phyloP scores from a whole-genome alignment of 257 asterid genomes.

The Solanum tacnaense region DNA sequence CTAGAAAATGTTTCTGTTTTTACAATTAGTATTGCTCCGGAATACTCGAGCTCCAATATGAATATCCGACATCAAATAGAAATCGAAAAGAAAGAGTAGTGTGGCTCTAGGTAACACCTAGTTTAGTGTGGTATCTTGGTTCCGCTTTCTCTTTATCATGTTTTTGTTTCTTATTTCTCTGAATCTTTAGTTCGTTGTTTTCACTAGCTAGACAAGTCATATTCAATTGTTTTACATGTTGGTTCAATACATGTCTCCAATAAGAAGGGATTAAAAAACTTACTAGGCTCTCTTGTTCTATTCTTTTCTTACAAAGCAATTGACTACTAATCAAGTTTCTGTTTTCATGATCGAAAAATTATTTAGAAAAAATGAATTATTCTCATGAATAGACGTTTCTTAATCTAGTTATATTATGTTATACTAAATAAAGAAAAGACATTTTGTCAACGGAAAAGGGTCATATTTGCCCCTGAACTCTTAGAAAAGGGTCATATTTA shows the following conservation, averaged over 20 bases:
- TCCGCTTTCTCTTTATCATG: background rate
- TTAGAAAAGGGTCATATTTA: too few relatives aligned
- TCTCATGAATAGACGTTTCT: background rate
- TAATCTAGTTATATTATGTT: background rate
- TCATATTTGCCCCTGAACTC: too few relatives aligned
- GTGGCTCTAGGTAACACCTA: background rate
- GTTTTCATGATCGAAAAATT: background rate
- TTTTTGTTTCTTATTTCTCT: background rate
- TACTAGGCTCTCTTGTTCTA: too few relatives aligned
- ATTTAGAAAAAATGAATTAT: too few relatives aligned
- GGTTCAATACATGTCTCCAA: background rate
- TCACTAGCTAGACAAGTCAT: background rate
- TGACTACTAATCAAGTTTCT: background rate
- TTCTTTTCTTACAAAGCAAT: background rate
- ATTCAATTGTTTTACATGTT: too few relatives aligned
- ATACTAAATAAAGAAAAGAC: background rate
- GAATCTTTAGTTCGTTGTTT: too few relatives aligned
- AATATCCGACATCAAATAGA: too few relatives aligned
- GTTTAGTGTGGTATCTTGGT: too few relatives aligned
- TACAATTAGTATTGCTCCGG: accelerated
- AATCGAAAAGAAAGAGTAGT: too few relatives aligned
- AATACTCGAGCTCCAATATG: too few relatives aligned
- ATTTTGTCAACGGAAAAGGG: too few relatives aligned
- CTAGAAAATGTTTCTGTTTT: background rate
- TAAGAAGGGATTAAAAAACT: too few relatives aligned